phyloP scores from a whole-genome alignment of 129 eudicot species.

The Oenanthe sinensis region DNA sequence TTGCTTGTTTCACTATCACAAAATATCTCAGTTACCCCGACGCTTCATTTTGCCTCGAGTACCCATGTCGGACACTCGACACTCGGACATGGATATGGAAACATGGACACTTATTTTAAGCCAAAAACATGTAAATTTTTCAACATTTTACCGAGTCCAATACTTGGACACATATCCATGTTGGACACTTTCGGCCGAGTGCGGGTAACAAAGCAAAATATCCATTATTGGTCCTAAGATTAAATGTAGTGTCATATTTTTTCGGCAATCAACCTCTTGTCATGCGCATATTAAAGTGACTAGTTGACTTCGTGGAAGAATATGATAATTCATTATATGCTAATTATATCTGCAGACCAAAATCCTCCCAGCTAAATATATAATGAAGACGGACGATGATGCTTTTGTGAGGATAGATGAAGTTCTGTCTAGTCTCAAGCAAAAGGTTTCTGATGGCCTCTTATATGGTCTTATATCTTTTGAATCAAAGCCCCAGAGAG shows the following conservation, averaged over 20 bases:
- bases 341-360: slow-evolving; percentile 42
- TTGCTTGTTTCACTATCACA: not conserved
- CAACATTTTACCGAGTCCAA: too few species aligned
- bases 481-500: slow-evolving; percentile 80
- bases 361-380: slow-evolving; percentile 73
- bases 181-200: too few species aligned
- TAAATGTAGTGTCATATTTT: not conserved
- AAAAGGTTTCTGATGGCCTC: slow-evolving; percentile 51
- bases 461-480: slow-evolving; percentile 69
- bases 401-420: slow-evolving; percentile 92
- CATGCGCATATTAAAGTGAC: not conserved
- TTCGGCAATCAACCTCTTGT: not conserved
- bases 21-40: not conserved
- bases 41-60: too few species aligned
- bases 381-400: slow-evolving; percentile 95
- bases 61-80: too few species aligned
- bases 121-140: too few species aligned
- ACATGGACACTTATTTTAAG: too few species aligned
- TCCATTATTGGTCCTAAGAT: not conserved
- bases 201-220: not conserved
- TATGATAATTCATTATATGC: not conserved
- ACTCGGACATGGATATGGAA: too few species aligned
- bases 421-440: slow-evolving; percentile 67
- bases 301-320: not conserved
- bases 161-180: too few species aligned